Percentiles rank a stretch among this genome's conserved stretches.
These are phyloP conservation scores for Aspergillus eucalypticola DNA, from an alignment of 2,329 filamentous ascomycete genomes.

Conservation along the genomic window DNA sequence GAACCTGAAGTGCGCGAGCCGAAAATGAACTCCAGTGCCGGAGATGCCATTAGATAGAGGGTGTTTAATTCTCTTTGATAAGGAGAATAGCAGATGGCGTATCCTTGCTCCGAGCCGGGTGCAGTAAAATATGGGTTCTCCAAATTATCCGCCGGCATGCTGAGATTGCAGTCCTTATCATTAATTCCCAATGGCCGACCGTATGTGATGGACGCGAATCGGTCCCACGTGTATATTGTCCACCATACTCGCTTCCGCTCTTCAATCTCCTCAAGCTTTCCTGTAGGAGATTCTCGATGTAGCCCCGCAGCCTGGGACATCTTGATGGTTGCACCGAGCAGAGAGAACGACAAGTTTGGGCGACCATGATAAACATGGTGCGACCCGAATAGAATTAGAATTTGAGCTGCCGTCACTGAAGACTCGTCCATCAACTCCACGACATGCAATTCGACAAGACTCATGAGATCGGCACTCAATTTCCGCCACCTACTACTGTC, in stretches of 20 bases:
- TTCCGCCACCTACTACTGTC: constrained; percentile 16
- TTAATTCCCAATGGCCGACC: constrained; percentile 45
- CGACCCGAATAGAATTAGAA: constrained; percentile 43
- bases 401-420: constrained; percentile 41
- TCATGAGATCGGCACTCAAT: constrained; percentile 20
- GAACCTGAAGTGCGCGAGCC: constrained; percentile 25
- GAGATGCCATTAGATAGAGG: constrained; percentile 27
- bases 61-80: constrained; percentile 28
- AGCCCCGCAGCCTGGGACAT: constrained; percentile 38
- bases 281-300: constrained; percentile 31
- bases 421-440: constrained; percentile 46
- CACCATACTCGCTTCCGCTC: constrained; percentile 45
- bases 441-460: constrained; percentile 35
- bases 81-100: constrained; percentile 23
- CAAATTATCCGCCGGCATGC: constrained; percentile 36
- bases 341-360: constrained; percentile 42
- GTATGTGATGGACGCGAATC: constrained; percentile 46
- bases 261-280: constrained; percentile 29
- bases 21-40: constrained; percentile 26
- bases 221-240: constrained; percentile 47
- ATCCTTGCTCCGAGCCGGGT: not conserved
- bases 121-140: constrained; percentile 34
- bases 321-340: constrained; percentile 42
- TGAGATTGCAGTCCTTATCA: constrained; percentile 41
- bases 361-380: constrained; percentile 47